phyloP scores from a whole-genome alignment of 768 basidiomycete species.

The Pulveroboletus sp. region DNA sequence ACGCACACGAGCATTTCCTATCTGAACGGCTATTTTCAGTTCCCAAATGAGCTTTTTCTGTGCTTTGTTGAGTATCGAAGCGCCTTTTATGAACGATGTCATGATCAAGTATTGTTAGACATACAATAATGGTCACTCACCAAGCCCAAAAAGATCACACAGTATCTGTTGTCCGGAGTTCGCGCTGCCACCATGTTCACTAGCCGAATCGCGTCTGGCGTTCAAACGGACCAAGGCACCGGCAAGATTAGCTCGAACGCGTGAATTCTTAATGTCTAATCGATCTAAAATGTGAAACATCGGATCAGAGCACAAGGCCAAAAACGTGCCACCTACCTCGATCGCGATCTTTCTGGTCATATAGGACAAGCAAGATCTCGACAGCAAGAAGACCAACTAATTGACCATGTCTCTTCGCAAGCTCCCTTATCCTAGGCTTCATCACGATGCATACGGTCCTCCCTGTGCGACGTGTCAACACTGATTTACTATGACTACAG shows the following conservation, averaged over 20 bases:
- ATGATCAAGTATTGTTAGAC: neutral
- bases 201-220: neutral
- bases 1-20: conserved; percentile 10
- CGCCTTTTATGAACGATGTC: conserved; percentile 3
- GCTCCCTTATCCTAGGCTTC: conserved; percentile 10
- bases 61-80: neutral
- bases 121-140: conserved; percentile 2
- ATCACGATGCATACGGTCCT: conserved; percentile 1
- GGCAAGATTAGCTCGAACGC: conserved; percentile 17
- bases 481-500: neutral
- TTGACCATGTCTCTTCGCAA: conserved; percentile 8
- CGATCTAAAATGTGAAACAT: neutral
- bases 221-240: conserved; percentile 9
- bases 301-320: neutral
- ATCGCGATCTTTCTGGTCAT: neutral
- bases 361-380: conserved; percentile 16
- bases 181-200: neutral
- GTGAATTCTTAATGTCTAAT: conserved; percentile 4
- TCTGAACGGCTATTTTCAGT: conserved; percentile 3
- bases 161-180: conserved; percentile 4
- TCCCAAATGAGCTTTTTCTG: conserved; percentile 12
- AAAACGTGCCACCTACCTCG: neutral
- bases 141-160: conserved; percentile 14
- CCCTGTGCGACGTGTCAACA: neutral
- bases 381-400: conserved; percentile 19